These are phyloP conservation scores for Tremella mesenterica DNA, from an alignment of 768 basidiomycete species.

Conservation along the genomic window DNA sequence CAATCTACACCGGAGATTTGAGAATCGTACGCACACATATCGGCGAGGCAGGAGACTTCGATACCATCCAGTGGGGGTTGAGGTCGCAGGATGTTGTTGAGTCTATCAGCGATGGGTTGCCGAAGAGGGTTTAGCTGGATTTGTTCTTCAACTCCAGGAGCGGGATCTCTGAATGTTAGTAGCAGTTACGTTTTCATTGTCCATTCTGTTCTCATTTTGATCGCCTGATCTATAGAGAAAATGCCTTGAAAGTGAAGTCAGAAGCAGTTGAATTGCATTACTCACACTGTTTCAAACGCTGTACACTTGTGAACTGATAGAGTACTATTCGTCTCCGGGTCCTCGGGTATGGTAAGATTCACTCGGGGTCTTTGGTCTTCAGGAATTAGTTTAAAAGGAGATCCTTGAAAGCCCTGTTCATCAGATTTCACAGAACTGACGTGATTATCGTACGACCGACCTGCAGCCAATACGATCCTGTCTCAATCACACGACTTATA, in stretches of 20 bases:
- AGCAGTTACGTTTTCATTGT: neutral
- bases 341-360: slow-evolving; percentile 30
- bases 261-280: neutral
- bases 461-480: slow-evolving; percentile 31
- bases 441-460: slow-evolving; percentile 12
- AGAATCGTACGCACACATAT: slow-evolving; percentile 67
- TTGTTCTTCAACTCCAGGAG: slow-evolving; percentile 12
- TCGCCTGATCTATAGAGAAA: neutral
- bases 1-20: slow-evolving; percentile 50
- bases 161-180: slow-evolving; percentile 9
- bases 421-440: neutral
- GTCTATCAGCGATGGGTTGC: slow-evolving; percentile 10
- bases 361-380: slow-evolving; percentile 9
- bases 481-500: slow-evolving; percentile 26
- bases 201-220: neutral
- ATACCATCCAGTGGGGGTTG: slow-evolving; percentile 46
- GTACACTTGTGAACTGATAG: slow-evolving; percentile 35
- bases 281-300: slow-evolving; percentile 21
- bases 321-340: slow-evolving; percentile 34
- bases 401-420: slow-evolving; percentile 21
- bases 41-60: slow-evolving; percentile 58
- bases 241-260: neutral
- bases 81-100: slow-evolving; percentile 26
- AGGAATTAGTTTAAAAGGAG: slow-evolving; percentile 18
- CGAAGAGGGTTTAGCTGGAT: slow-evolving; percentile 10